phyloP scores from a whole-genome alignment of 2,329 filamentous ascomycete genomes.

The Stagonosporopsis chrysanthemi region DNA sequence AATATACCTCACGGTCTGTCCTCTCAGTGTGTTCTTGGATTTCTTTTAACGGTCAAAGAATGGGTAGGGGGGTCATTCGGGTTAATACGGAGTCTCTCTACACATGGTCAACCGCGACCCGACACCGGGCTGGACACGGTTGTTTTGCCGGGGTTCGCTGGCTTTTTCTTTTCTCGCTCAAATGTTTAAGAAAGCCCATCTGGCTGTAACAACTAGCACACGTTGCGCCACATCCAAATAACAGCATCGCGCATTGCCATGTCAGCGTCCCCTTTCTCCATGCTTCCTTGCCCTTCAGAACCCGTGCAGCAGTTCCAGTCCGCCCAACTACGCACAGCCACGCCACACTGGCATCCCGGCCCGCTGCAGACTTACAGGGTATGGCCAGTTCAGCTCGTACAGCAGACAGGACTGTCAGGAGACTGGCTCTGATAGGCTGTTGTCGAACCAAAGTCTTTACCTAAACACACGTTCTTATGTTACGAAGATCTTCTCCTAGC shows the following conservation, averaged over 20 bases:
- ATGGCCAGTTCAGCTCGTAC: no score
- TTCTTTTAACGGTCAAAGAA: conserved; percentile 7
- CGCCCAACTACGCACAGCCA: no score
- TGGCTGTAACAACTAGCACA: conserved; percentile 5
- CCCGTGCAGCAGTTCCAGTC: no score
- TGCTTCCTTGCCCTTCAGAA: no score
- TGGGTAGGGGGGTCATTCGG: conserved; percentile 7
- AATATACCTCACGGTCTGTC: conserved; percentile 44
- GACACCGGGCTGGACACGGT: conserved; percentile 43
- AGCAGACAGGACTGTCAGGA: no score
- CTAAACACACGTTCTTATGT: no score
- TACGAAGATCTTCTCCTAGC: no score
- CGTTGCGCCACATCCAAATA: not conserved
- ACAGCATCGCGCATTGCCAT: not conserved
- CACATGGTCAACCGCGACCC: conserved; percentile 32
- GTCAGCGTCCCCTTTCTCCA: not conserved
- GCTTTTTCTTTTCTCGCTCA: conserved; percentile 9
- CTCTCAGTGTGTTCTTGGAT: conserved; percentile 14
- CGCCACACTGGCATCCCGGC: no score
- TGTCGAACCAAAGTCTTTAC: no score
- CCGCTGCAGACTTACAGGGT: no score
- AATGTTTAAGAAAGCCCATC: conserved; percentile 1
- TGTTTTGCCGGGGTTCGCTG: conserved; percentile 23
- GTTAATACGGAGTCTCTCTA: conserved; percentile 11
- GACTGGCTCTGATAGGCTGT: no score